These are phyloP conservation scores for Lanzia echinophila DNA, from an alignment of 2,329 filamentous ascomycete genomes.

Conservation along the genomic window DNA sequence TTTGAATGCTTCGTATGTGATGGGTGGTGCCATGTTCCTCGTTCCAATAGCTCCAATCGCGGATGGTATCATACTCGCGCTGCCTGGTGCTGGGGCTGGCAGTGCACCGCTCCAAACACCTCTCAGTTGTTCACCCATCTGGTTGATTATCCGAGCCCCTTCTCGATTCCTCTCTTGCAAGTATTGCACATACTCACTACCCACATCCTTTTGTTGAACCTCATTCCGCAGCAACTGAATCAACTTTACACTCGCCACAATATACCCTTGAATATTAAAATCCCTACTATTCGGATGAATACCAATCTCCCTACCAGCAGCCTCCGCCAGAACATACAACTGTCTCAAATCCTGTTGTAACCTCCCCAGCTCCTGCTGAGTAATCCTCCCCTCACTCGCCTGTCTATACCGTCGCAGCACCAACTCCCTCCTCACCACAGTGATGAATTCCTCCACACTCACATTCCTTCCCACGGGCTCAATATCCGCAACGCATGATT, in stretches of 20 bases:
- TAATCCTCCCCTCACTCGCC: neutral
- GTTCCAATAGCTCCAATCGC: neutral
- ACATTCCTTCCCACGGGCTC: neutral
- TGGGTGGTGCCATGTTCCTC: neutral
- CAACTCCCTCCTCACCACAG: neutral
- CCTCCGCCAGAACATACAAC: neutral
- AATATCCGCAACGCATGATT: conserved; percentile 1
- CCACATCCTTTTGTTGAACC: conserved; percentile 3
- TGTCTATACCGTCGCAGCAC: neutral
- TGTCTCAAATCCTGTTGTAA: neutral
- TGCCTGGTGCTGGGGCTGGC: neutral
- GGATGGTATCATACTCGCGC: neutral
- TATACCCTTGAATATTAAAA: conserved; percentile 1
- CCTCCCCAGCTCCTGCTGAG: neutral
- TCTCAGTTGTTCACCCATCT: conserved; percentile 4
- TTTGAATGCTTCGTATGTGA: conserved; percentile 2
- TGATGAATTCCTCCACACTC: conserved; percentile 3
- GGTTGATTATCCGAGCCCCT: conserved; percentile 1
- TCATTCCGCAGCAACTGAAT: neutral
- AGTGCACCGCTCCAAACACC: neutral
- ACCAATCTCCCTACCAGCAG: conserved; percentile 1
- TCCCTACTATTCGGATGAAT: neutral
- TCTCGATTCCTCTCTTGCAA: conserved; percentile 5
- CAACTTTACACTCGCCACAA: neutral
- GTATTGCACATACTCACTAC: conserved; percentile 9